These are phyloP conservation scores for Ceratocystis albifundus DNA, from an alignment of 2,329 filamentous ascomycete species.

Conservation along the genomic window DNA sequence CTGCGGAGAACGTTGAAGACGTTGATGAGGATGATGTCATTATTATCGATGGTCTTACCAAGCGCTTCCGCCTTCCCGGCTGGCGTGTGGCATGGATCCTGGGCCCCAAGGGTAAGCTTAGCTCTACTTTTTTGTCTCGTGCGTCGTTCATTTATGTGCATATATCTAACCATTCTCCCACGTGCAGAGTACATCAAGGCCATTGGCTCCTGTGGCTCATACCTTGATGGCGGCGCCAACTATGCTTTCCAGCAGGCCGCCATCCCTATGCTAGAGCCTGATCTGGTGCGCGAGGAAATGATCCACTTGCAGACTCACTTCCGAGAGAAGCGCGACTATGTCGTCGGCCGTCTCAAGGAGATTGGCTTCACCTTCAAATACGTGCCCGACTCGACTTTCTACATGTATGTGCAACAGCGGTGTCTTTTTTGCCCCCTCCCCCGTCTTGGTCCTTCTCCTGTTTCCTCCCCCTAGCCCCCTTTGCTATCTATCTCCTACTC, in stretches of 20 bases:
- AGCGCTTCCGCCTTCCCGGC: constrained; percentile 88
- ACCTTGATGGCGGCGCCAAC: constrained; percentile 88
- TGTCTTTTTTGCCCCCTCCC: neutral
- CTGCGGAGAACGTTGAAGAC: constrained; percentile 80
- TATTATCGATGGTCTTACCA: constrained; percentile 90
- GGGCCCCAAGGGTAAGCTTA: constrained; percentile 57
- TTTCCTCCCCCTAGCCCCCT: too few relatives aligned
- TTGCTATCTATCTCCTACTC: too few relatives aligned
- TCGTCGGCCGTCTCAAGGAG: constrained; percentile 62
- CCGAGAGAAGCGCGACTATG: constrained; percentile 82
- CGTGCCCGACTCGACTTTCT: constrained; percentile 86
- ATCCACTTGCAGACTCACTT: constrained; percentile 79
- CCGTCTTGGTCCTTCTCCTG: too few relatives aligned
- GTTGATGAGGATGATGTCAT: constrained; percentile 85
- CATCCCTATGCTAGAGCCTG: constrained; percentile 82
- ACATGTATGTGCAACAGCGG: constrained; percentile 50
- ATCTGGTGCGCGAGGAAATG: constrained; percentile 74
- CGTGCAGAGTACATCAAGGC: constrained; percentile 72
- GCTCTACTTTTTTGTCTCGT: too few relatives aligned
- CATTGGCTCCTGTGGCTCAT: constrained; percentile 82
- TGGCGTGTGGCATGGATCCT: constrained; percentile 97
- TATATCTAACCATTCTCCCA: neutral
- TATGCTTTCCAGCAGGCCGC: constrained; percentile 93
- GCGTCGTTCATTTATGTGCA: too few relatives aligned
- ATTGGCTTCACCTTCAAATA: constrained; percentile 83